phyloP scores from a whole-genome alignment of 1,284 basidiomycete genomes.

The Gymnopus androsaceus region DNA sequence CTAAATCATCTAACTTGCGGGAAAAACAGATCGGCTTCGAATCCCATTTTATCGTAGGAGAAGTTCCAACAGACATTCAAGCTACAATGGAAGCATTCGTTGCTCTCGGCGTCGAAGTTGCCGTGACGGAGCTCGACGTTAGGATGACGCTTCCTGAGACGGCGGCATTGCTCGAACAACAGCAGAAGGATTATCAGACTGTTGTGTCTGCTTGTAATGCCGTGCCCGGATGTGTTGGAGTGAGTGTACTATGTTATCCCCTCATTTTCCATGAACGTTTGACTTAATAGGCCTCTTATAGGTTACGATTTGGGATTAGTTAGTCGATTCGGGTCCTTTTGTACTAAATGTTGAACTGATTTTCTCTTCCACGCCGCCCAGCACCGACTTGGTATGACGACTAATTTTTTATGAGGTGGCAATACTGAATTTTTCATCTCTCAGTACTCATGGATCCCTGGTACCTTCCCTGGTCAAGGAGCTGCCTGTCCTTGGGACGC shows the following conservation, averaged over 20 bases:
- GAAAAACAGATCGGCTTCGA: too few relatives aligned
- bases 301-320: constrained; percentile 12
- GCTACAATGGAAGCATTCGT: constrained; percentile 47
- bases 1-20: too few relatives aligned
- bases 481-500: constrained; percentile 51
- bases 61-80: constrained; percentile 39
- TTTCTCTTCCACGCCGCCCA: neutral
- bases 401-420: too few relatives aligned
- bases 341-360: neutral
- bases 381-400: too few relatives aligned
- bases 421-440: too few relatives aligned
- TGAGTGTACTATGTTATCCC: constrained; percentile 35
- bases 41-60: constrained; percentile 52
- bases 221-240: constrained; percentile 50
- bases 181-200: constrained; percentile 54
- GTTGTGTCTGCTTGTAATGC: constrained; percentile 56
- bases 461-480: constrained; percentile 50
- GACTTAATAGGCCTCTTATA: neutral
- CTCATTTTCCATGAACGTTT: neutral
- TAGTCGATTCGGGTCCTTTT: too few relatives aligned
- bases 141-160: constrained; percentile 56
- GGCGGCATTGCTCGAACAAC: constrained; percentile 46
- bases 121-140: constrained; percentile 63
- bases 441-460: constrained; percentile 60
- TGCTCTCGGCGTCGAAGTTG: constrained; percentile 58